Base-by-base conservation (phyloP, 106 monocot species). In the Dioscorea zingiberensis region DNA sequence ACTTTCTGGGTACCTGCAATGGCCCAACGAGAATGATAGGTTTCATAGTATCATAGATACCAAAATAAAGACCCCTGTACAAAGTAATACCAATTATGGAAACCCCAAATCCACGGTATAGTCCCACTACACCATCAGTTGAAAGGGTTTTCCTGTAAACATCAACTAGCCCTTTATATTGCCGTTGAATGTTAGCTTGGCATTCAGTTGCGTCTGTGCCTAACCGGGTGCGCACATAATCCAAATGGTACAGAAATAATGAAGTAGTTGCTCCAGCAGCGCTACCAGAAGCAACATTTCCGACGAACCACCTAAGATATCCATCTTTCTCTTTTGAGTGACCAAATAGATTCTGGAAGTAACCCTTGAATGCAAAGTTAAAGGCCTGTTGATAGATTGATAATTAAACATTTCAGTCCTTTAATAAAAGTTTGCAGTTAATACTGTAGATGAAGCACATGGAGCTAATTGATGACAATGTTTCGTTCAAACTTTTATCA, bases 351-450 rank as follows among this genome's bases (percentile, higher is more conserved):
- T 70, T 63, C 65, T 77, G 72, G 68, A 92, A 97, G 73, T 97
- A 92, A 59, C 85, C 83, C 75, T 88, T 92, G 72, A 97, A 86
- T 64, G 88, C 97, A 86, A 97, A 97, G 66, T 92, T 97, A 58
- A 86, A 88, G 25, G 88, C 97, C 97, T 92, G 80, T 17, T 25
- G 48, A 66, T 18, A 60, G 21, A 45, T 53, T 27, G 14, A 64
- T 2, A 17, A 47, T 25, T 47, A 48, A 16, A 51, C 48, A 54
- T 5, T 10, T 21, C 12, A 32, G 3, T 25, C 24, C 22, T 3
- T 58, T 11, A 58, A 11, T 23, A 69, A 18, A 51, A 49, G 18
- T 14, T 18, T 18, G 2, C 18, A 51, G 49, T 49, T 49, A 49
- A 49, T 14, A 49, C 3, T 18, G 14, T 18, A 19, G 4, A 51